Evolutionary conservation across 371 early-diverging fungal species (phyloP).

Genomic region (Zychaea mexicana): DNA sequence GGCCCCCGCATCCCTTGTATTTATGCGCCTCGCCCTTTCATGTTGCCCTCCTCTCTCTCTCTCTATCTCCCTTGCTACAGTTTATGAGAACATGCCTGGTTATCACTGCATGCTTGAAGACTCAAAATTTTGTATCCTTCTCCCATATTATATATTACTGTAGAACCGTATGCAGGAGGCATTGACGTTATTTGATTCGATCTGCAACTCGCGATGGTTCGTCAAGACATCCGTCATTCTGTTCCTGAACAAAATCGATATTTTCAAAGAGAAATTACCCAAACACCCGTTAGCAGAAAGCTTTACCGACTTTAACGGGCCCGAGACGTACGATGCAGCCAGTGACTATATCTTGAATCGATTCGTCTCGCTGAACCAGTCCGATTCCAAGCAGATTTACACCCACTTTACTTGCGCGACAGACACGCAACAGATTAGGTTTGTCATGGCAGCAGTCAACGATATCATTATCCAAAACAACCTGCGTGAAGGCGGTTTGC

Average conservation of each 20-base stretch:
- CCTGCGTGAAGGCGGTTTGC: constrained; percentile 58
- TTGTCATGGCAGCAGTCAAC: constrained; percentile 69
- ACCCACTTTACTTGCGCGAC: constrained; percentile 95
- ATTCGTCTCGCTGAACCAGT: constrained; percentile 81
- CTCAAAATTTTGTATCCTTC: not conserved
- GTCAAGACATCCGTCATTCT: constrained; percentile 92
- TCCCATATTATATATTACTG: not conserved
- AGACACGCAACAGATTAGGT: constrained; percentile 80
- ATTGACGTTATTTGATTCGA: constrained; percentile 93
- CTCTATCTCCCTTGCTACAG: not conserved
- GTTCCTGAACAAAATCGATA: constrained; percentile 97
- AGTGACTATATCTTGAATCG: constrained; percentile 53
- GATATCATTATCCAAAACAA: constrained; percentile 69
- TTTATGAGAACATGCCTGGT: not conserved
- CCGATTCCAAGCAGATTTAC: constrained; percentile 77
- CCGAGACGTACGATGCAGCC: constrained; percentile 29
- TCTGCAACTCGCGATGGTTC: constrained; percentile 97
- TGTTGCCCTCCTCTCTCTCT: not conserved
- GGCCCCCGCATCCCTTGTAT: not conserved
- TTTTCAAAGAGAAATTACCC: constrained; percentile 88
- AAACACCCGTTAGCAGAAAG: constrained; percentile 65
- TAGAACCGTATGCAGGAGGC: constrained; percentile 97
- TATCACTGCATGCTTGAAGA: not conserved
- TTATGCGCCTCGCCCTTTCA: not conserved
- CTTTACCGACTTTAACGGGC: constrained; percentile 82